Conservation (phyloP, 169 alveolate species). For the Toxoplasma gondii region DNA sequence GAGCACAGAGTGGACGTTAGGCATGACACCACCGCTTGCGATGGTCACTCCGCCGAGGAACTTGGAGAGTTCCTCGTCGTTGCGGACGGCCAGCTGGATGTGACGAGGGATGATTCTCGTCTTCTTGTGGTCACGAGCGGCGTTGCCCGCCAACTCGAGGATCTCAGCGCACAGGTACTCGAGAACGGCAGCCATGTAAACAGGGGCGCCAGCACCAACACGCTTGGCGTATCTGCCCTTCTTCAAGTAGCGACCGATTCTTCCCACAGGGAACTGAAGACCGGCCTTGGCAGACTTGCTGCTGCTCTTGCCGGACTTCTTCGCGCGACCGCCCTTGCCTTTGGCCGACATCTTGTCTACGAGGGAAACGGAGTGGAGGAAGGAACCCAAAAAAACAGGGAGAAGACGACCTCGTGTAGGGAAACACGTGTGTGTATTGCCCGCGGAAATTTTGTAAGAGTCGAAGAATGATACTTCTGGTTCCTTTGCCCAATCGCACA, state of each 20-base stretch:
- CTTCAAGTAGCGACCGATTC: constrained; percentile 97
- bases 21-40: constrained; percentile 99
- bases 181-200: constrained; percentile 97
- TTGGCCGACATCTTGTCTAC: constrained; percentile 69
- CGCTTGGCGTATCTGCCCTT: constrained; percentile 98
- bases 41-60: constrained; percentile 97
- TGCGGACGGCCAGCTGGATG: constrained; percentile 97
- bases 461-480: constrained; percentile 42
- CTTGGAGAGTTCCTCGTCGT: constrained; percentile 98
- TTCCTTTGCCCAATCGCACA: background rate
- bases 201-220: constrained; percentile 81
- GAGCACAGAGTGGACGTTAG: constrained; percentile 95
- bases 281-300: constrained; percentile 99
- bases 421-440: background rate
- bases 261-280: constrained; percentile 99
- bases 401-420: background rate
- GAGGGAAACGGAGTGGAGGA: background rate
- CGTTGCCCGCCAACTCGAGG: constrained; percentile 98
- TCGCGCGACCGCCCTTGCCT: constrained; percentile 84
- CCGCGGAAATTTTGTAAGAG: background rate
- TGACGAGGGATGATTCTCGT: constrained; percentile 99
- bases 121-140: constrained; percentile 97
- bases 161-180: constrained; percentile 99
- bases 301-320: constrained; percentile 84
- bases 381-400: background rate